Conservation (phyloP, 805 yeast species). For the Spathaspora passalidarum region DNA sequence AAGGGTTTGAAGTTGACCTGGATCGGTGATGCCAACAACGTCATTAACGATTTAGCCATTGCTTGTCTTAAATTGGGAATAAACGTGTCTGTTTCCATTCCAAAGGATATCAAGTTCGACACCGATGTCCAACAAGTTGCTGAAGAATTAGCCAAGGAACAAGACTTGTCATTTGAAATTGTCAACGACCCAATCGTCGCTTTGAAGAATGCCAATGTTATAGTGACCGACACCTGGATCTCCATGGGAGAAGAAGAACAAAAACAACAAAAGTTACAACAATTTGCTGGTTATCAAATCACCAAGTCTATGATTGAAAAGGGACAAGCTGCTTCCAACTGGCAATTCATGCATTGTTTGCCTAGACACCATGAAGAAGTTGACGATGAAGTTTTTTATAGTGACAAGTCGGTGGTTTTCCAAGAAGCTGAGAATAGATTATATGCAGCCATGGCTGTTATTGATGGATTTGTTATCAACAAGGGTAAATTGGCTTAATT, state of each 20-base stretch:
- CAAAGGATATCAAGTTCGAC: slow-evolving; percentile 67
- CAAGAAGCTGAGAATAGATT: slow-evolving; percentile 95
- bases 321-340: slow-evolving; percentile 59
- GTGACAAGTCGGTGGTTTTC: slow-evolving; percentile 77
- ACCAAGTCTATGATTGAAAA: slow-evolving; percentile 56
- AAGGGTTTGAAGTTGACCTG: slow-evolving; percentile 77
- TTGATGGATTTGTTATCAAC: slow-evolving; percentile 85
- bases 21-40: slow-evolving; percentile 97
- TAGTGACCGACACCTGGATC: slow-evolving; percentile 95
- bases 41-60: slow-evolving; percentile 86
- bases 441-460: slow-evolving; percentile 92
- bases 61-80: slow-evolving; percentile 87
- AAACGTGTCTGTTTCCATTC: slow-evolving; percentile 79
- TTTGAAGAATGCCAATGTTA: slow-evolving; percentile 66
- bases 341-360: slow-evolving; percentile 96
- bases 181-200: slow-evolving; percentile 77
- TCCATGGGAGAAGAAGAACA: slow-evolving; percentile 97
- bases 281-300: slow-evolving; percentile 86
- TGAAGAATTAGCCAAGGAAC: slow-evolving; percentile 45
- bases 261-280: slow-evolving; percentile 64
- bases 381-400: slow-evolving; percentile 86
- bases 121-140: slow-evolving; percentile 54
- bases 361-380: slow-evolving; percentile 97
- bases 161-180: slow-evolving; percentile 45
- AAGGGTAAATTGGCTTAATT: slow-evolving; percentile 54